These are phyloP conservation scores for Haplographium delicatum DNA, from an alignment of 495 filamentous ascomycete species.

Conservation along the genomic window DNA sequence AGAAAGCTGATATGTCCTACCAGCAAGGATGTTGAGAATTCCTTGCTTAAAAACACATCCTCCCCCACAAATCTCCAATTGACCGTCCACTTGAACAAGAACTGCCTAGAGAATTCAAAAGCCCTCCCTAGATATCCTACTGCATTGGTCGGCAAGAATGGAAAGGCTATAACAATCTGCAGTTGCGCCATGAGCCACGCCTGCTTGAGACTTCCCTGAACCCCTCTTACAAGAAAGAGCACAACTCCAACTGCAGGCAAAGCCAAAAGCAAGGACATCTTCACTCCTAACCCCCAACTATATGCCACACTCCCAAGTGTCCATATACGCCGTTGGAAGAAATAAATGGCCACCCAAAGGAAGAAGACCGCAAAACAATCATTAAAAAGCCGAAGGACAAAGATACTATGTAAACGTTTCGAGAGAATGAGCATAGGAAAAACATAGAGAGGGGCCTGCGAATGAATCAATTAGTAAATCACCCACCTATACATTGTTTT, in stretches of 20 bases:
- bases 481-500: background rate
- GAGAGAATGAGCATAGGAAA: slow-evolving; percentile 84
- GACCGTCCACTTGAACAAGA: slow-evolving; percentile 97
- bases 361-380: slow-evolving; percentile 81
- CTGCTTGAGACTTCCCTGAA: slow-evolving; percentile 56
- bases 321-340: slow-evolving; percentile 68
- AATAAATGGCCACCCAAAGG: slow-evolving; percentile 74
- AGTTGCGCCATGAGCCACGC: slow-evolving; percentile 65
- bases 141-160: slow-evolving; percentile 66
- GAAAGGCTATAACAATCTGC: slow-evolving; percentile 70
- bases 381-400: slow-evolving; percentile 89
- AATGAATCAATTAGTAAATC: slow-evolving; percentile 8
- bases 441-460: slow-evolving; percentile 77
- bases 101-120: slow-evolving; percentile 84
- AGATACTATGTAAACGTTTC: slow-evolving; percentile 90
- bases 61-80: slow-evolving; percentile 95
- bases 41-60: slow-evolving; percentile 68
- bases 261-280: slow-evolving; percentile 85
- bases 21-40: slow-evolving; percentile 66
- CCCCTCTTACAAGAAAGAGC: slow-evolving; percentile 63
- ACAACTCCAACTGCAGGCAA: slow-evolving; percentile 74
- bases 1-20: slow-evolving; percentile 63
- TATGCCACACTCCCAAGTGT: slow-evolving; percentile 65
- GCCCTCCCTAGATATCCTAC: slow-evolving; percentile 70
- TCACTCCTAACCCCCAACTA: slow-evolving; percentile 75